These are phyloP conservation scores for Volvox reticuliferus DNA, from an alignment of 139 green algal species.

Conservation along the genomic window DNA sequence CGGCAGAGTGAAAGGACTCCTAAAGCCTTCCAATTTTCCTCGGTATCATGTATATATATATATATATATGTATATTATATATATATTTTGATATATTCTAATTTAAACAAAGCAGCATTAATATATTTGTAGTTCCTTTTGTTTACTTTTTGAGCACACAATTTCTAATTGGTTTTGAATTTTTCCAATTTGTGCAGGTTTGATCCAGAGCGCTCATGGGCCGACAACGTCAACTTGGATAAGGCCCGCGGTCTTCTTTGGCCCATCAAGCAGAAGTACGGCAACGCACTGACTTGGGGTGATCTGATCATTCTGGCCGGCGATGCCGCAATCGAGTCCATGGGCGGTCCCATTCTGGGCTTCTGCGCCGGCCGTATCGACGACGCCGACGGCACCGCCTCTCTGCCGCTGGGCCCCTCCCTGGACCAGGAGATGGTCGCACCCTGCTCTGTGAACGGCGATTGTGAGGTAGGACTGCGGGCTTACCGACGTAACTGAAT, in stretches of 20 bases:
- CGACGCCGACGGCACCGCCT: slow-evolving; percentile 52
- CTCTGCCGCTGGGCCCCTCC: slow-evolving; percentile 55
- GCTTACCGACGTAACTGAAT: too few relatives aligned
- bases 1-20: too few relatives aligned
- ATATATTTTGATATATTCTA: too few relatives aligned
- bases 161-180: too few relatives aligned
- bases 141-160: too few relatives aligned
- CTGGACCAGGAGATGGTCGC: slow-evolving; percentile 43
- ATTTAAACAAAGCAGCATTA: too few relatives aligned
- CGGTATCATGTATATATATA: too few relatives aligned
- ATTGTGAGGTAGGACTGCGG: slow-evolving; percentile 22
- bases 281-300: slow-evolving; percentile 48
- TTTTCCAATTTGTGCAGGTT: slow-evolving; percentile 33
- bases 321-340: slow-evolving; percentile 52
- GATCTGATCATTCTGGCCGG: slow-evolving; percentile 62
- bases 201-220: slow-evolving; percentile 47
- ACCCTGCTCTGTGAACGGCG: slow-evolving; percentile 43
- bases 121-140: too few relatives aligned
- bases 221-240: slow-evolving; percentile 63
- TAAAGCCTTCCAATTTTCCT: too few relatives aligned
- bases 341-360: slow-evolving; percentile 50
- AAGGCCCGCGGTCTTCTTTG: slow-evolving; percentile 57
- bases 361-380: slow-evolving; percentile 62
- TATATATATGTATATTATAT: too few relatives aligned
- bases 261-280: slow-evolving; percentile 64